Evolutionary conservation across 176 grass and related monocot species (phyloP), one percentile per base, ranked within the genome.

Genomic region (Panicum miliaceum): DNA sequence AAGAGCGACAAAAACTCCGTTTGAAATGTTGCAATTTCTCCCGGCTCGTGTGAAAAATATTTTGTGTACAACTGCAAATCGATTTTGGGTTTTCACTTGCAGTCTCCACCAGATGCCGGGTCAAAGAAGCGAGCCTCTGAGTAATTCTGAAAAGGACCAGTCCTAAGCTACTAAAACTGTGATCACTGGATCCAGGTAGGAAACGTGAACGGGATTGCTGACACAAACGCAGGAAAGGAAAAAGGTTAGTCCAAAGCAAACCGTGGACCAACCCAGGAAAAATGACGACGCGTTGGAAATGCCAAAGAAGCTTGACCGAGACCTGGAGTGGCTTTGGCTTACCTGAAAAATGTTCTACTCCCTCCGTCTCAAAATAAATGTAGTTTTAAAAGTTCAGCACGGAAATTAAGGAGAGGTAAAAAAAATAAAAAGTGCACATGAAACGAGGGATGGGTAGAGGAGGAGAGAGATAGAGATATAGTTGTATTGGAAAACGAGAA

Each of bases 241-340:
- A 51, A 71, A 45, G 4, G 2, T 22, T 61, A 59, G 19, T 47
- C 27, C 32, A 46, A 12, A 56, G 75, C 18, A 78, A 78, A 43
- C 68, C 35, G 20, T 74, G 7, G 43, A 42, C 9, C 60, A 46
- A 12, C 36, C 22, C 18, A 9, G 8, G 7, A 19, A 71, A 84
- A 63, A 79, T 25, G 65, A 32, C 10, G 45, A 73, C 8, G 37
- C 27, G 14, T 66, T 78, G 66, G 58, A 79, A 79, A 79, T 73
- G 20, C 10, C 20, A 26, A 57, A 87, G 26, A 41, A 73, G 19
- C 45, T 78, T 88, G 80, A 88, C 80, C 32, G 50, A 61, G 50
- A 61, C 57, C 6, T 5, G 37, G 27, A 35, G 54, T 41, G 32
- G 16, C 29, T 59, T 48, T 40, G 19, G 18, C 10, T 65, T 56